Evolutionary conservation across 192 early-diverging fungal species (phyloP), one percentile per base, ranked within the genome.

Genomic region (Piromyces sp.): DNA sequence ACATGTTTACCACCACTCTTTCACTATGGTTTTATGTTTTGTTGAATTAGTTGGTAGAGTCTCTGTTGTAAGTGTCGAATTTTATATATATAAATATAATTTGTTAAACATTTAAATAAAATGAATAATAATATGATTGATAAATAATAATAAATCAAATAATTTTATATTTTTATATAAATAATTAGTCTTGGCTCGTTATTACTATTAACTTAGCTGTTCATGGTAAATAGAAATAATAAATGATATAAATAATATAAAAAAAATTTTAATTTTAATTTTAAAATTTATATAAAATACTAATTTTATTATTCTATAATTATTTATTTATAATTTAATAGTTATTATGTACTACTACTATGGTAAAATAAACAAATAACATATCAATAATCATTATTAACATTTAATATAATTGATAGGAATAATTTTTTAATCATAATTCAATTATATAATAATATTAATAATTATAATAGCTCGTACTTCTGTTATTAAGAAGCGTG

Each of bases 1-100:
- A 80, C 96, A 97, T 82, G 94, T 93, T 80, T 97, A 93, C 89
- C 96, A 97, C 88, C 96, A 97, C 88, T 90, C 93, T 29, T 89
- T 95, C 89, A 96, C 95, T 79, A 93, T 94, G 90, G 88, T 93
- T 79, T 92, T 96, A 29, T 96, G 95, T 87, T 96, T 89, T 82
- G 89, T 90, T 79, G 94, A 96, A 87, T 91, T 96, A 31, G 88
- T 88, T 79, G 93, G 94, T 7, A 82, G 81, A 37, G 93, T 93
- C 33, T 89, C 93, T 22, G 93, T 95, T 82, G 93, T 93, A 93
- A 91, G 90, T 89, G 30, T 68, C 17, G 15, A 13, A 1, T 15
- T 13, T 16, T 15, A 13, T 5, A 40, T n/a, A n/a, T n/a, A n/a
- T n/a, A n/a, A n/a, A n/a, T n/a, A n/a, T n/a, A n/a, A n/a, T n/a